Percentiles rank a stretch among this genome's conserved stretches.
phyloP scores from a whole-genome alignment of 2,329 filamentous ascomycete genomes.

The Cryoendolithus antarcticus region DNA sequence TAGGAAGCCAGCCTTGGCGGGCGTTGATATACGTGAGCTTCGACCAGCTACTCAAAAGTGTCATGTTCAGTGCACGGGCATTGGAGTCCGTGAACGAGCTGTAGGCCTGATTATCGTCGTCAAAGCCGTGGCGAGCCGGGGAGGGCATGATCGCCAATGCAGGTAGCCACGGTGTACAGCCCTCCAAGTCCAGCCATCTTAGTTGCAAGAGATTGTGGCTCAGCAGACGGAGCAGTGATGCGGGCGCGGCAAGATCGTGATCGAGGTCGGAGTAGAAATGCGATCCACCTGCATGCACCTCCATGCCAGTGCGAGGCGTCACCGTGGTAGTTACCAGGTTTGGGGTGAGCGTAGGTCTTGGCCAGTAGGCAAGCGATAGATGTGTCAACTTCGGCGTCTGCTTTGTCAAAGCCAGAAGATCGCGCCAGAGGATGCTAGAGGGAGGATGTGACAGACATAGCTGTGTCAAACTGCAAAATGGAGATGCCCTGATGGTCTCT shows the following conservation, averaged over 20 bases:
- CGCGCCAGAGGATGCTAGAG: conserved; percentile 39
- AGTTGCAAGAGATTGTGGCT: conserved; percentile 45
- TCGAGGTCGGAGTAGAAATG: conserved; percentile 42
- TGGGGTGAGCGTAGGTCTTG: conserved; percentile 44
- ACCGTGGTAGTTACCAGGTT: conserved; percentile 37
- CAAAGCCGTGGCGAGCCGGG: background rate
- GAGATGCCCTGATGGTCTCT: conserved; percentile 18
- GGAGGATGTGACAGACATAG: conserved; percentile 45
- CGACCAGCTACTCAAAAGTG: conserved; percentile 27
- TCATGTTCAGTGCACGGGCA: too few species aligned
- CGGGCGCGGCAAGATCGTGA: conserved; percentile 43
- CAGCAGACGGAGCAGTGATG: conserved; percentile 43
- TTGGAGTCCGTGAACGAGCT: conserved; percentile 10
- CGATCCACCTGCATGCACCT: conserved; percentile 38
- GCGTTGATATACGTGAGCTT: conserved; percentile 30
- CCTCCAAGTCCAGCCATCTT: conserved; percentile 50
- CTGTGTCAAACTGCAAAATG: conserved; percentile 43
- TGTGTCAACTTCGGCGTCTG: conserved; percentile 46
- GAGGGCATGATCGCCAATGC: conserved; percentile 27
- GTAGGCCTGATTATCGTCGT: conserved; percentile 5
- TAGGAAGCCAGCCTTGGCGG: conserved; percentile 34
- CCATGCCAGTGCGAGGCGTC: conserved; percentile 26
- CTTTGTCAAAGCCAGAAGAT: conserved; percentile 41
- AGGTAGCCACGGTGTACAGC: conserved; percentile 43
- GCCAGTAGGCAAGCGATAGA: conserved; percentile 52